phyloP scores from a whole-genome alignment of 2,329 filamentous ascomycete species.

The Myriosclerotinia scirpicola region DNA sequence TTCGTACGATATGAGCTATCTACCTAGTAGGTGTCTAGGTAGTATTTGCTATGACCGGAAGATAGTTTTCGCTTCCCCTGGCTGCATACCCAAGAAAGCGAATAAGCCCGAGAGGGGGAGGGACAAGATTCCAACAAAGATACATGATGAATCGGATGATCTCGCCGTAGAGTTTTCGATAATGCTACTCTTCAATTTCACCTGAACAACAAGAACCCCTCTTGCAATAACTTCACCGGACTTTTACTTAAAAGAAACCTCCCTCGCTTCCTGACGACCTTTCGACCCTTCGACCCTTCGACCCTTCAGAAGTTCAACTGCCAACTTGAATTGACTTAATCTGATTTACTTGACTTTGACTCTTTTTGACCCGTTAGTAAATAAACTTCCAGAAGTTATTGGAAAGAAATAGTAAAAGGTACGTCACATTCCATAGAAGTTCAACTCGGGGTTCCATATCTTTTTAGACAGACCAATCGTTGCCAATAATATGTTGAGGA shows the following conservation, averaged over 20 bases:
- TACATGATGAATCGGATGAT: slow-evolving; percentile 10
- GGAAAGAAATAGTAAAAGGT: neutral
- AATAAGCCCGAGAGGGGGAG: slow-evolving; percentile 10
- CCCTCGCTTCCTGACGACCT: neutral
- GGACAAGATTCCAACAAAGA: slow-evolving; percentile 2
- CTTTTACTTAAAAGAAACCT: neutral
- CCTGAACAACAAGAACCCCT: slow-evolving; percentile 7
- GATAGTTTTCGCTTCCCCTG: slow-evolving; percentile 13
- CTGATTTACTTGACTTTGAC: neutral
- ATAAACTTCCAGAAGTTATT: neutral
- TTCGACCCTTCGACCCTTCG: neutral
- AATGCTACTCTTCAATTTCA: slow-evolving; percentile 7
- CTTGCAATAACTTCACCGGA: slow-evolving; percentile 3
- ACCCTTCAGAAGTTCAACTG: neutral
- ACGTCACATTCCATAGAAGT: slow-evolving; percentile 11
- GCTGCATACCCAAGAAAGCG: slow-evolving; percentile 1
- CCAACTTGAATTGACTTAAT: neutral
- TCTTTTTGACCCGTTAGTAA: neutral
- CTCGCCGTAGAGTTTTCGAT: slow-evolving; percentile 23
- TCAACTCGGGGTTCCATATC: slow-evolving; percentile 12
- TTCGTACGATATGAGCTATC: neutral
- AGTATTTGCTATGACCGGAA: slow-evolving; percentile 6
- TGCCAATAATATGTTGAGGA: slow-evolving; percentile 21
- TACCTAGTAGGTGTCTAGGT: too few species aligned
- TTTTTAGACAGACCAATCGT: slow-evolving; percentile 13